A percentile compares a stretch with the other conserved stretches of the same genome.
Evolutionary conservation across 257 asterid species (phyloP).

Genomic region (Fraxinus quadrangulata): DNA sequence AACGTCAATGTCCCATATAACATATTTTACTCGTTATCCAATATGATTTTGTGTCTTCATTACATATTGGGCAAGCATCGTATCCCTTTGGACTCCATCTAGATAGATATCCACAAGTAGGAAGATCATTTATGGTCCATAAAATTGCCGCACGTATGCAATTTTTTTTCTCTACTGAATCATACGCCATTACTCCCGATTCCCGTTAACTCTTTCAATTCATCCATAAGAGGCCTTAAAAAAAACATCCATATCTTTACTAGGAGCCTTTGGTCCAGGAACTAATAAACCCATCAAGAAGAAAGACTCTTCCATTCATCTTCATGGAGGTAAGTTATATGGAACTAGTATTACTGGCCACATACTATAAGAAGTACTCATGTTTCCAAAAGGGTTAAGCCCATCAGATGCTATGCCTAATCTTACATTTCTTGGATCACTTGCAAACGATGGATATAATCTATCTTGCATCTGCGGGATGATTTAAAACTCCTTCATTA

Average conservation of each 20-base stretch:
- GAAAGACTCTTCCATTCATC: background rate
- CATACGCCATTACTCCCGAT: background rate
- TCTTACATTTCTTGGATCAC: too few species aligned
- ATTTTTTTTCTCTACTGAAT: background rate
- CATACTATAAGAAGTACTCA: conserved; percentile 7
- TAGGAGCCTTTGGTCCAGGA: background rate
- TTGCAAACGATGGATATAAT: too few species aligned
- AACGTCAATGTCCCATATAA: too few species aligned
- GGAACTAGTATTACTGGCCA: background rate
- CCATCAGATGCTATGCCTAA: too few species aligned
- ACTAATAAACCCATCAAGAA: background rate
- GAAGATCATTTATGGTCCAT: conserved; percentile 7
- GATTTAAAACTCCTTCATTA: too few species aligned
- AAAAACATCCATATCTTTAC: conserved; percentile 13
- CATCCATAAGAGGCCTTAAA: background rate
- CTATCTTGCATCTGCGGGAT: too few species aligned
- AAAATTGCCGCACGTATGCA: too few species aligned
- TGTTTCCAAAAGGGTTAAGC: background rate
- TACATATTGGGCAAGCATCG: conserved; percentile 12
- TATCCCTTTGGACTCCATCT: background rate
- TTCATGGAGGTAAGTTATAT: conserved; percentile 9
- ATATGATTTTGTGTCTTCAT: background rate
- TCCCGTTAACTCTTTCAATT: too few species aligned
- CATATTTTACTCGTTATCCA: background rate
- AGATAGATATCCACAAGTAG: background rate